Conservation (phyloP, 345 rosid genomes). For the Salix suchowensis region DNA sequence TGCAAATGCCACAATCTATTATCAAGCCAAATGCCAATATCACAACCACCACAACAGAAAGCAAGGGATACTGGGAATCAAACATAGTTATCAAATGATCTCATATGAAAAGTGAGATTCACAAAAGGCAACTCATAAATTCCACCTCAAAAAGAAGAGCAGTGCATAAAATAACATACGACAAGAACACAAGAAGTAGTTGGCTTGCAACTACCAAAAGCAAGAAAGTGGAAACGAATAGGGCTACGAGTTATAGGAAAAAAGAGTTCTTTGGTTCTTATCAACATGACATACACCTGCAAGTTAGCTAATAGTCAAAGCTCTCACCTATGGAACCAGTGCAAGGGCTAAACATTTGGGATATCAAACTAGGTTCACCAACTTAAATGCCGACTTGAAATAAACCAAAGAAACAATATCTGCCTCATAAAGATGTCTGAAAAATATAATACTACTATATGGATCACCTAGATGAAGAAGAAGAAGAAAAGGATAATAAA, state of each 20-base stretch:
- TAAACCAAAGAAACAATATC: not conserved
- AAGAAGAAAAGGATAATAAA: not conserved
- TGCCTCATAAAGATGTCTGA: not conserved
- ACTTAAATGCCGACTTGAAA: not conserved
- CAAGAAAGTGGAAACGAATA: not conserved
- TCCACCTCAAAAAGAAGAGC: too few relatives aligned
- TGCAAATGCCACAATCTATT: too few relatives aligned
- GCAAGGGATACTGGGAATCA: too few relatives aligned
- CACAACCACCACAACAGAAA: too few relatives aligned
- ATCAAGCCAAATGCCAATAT: too few relatives aligned
- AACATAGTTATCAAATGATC: too few relatives aligned
- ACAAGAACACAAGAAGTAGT: too few relatives aligned
- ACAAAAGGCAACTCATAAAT: too few relatives aligned
- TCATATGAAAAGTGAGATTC: too few relatives aligned
- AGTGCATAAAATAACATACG: too few relatives aligned
- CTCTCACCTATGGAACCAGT: not conserved
- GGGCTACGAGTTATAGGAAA: not conserved
- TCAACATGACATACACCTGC: slow-evolving; percentile 11
- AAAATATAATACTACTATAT: not conserved
- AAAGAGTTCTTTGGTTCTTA: not conserved
- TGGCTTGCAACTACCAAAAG: too few relatives aligned
- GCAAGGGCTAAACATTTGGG: not conserved
- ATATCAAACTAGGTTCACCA: slow-evolving; percentile 1
- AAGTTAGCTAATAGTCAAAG: slow-evolving; percentile 2
- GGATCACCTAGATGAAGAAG: not conserved